Evolutionary conservation across 1,284 basidiomycete genomes (phyloP), one percentile per base, ranked within the genome.

Genomic region (Austroboletus niveus): DNA sequence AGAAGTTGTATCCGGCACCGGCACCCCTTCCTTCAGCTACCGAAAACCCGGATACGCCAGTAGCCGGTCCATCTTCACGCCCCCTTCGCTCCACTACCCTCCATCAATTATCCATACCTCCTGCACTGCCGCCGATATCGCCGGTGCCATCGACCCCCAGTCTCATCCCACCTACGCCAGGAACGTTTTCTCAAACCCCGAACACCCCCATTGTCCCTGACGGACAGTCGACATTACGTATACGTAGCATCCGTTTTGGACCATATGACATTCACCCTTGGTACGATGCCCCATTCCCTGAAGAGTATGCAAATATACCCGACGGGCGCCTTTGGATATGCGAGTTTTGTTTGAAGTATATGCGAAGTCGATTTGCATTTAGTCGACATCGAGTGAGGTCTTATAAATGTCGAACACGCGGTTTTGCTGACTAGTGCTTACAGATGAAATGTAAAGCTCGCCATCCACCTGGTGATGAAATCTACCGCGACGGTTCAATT

Each of bases 251-350:
- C 55, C 85, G 94, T 17, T 97, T 99, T 62, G 96, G 94, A n/a
- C 80, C 85, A 38, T 97, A 80, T 66, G 95, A 99, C 66, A 94
- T 99, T 64, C 87, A 96, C 65, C 98, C 96, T 0, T 99, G 97
- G 97, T 99, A 94, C 70, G 93, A 98, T 65, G 96, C 97, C 10
- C 97, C 97, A 2, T 99, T 98, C 68, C 97, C 97, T 0, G 96
- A 99, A 70, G 97, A 99, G 70, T 99, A 98, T 70, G 85, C 92
- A 30, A 84, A 87, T 57, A 89, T 98, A 47, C 92, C 94, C 7
- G 94, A 98, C 61, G 96, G 96, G 11, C 78, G 88, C 45, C 72
- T 99, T 42, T 98, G 94, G 94, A 87, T 98, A 66, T 99, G 97
- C 73, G 95, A 98, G 69, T 97, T 92, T 70, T 99, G 97, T 69